Evolutionary conservation across 257 asterid species (phyloP).

Genomic region (Plectranthus barbatus): DNA sequence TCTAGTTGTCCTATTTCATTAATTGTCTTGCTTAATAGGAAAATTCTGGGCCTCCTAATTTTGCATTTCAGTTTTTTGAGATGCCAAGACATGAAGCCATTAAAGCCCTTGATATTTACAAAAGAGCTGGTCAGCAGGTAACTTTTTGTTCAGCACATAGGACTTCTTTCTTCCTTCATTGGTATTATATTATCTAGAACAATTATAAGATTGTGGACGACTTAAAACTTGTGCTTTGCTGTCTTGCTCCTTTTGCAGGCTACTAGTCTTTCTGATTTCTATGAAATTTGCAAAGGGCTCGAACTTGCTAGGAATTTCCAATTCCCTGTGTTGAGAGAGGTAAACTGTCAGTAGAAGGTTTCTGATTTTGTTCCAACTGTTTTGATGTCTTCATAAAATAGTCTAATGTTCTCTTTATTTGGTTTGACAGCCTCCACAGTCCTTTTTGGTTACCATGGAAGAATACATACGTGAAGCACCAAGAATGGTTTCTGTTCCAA

Average conservation of each 20-base stretch:
- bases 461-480: conserved; percentile 67
- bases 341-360: conserved; percentile 17
- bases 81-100: conserved; percentile 99
- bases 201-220: not conserved
- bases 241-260: conserved; percentile 49
- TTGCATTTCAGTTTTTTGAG: conserved; percentile 82
- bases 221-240: not conserved
- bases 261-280: conserved; percentile 76
- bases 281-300: conserved; percentile 89
- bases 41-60: conserved; percentile 11
- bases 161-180: not conserved
- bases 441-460: conserved; percentile 61
- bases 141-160: conserved; percentile 6
- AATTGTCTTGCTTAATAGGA: conserved; percentile 5
- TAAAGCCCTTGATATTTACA: conserved; percentile 88
- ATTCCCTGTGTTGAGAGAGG: conserved; percentile 92
- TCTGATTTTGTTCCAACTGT: not conserved
- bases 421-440: conserved; percentile 50
- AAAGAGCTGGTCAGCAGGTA: conserved; percentile 99
- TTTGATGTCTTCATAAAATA: conserved; percentile 10
- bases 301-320: conserved; percentile 98
- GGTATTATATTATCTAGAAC: not conserved
- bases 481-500: conserved; percentile 47
- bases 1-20: not conserved
- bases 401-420: not conserved